A percentile compares a stretch with the other conserved stretches of the same genome.
Conservation (phyloP, 2,329 filamentous ascomycete species). For the Colletotrichum simmondsii region DNA sequence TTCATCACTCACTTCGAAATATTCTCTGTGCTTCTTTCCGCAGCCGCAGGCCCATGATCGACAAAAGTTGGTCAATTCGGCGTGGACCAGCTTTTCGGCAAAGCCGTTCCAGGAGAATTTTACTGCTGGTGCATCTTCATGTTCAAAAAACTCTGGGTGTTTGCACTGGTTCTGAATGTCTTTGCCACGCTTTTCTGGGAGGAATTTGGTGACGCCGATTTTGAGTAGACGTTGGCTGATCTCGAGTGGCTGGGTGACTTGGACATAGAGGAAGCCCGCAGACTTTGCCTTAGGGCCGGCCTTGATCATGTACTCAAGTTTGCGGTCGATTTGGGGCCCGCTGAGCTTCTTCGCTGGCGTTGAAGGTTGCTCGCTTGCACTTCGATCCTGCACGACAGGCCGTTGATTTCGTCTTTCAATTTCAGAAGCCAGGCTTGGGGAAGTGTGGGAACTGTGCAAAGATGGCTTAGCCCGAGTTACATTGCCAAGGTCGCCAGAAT, state of each 20-base stretch:
- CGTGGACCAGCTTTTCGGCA: constrained; percentile 11
- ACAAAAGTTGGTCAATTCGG: constrained; percentile 7
- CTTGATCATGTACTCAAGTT: background rate
- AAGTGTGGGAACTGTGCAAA: background rate
- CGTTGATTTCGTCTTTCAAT: background rate
- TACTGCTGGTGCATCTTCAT: background rate
- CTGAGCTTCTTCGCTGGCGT: background rate
- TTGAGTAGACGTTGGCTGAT: background rate
- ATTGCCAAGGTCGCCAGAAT: background rate
- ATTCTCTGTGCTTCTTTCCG: background rate
- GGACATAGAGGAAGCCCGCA: background rate
- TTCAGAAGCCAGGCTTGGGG: background rate
- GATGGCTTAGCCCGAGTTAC: background rate
- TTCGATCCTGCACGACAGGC: background rate
- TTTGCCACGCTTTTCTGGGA: background rate
- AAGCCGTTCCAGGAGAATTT: background rate
- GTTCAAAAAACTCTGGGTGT: background rate
- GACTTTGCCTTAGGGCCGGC: background rate
- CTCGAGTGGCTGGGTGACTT: background rate
- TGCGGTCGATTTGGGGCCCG: background rate
- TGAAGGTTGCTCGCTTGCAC: background rate
- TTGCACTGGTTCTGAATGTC: background rate
- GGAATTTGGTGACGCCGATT: background rate
- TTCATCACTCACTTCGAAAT: constrained; percentile 11
- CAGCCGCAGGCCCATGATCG: background rate